These are phyloP conservation scores for Neolentinus lepideus DNA, from an alignment of 1,284 basidiomycete genomes.

Conservation along the genomic window DNA sequence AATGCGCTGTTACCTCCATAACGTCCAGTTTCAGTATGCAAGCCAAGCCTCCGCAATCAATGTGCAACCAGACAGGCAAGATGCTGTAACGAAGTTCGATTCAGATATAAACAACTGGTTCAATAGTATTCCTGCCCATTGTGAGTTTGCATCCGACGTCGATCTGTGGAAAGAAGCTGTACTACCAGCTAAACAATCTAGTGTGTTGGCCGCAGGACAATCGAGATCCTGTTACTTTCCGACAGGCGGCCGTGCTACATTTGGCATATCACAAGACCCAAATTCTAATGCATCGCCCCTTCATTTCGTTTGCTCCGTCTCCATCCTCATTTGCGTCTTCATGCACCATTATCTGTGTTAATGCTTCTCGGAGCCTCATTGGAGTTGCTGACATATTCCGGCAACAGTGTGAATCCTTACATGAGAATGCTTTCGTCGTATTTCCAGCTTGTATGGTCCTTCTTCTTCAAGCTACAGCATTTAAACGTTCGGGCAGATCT, in stretches of 20 bases:
- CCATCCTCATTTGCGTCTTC: conserved; percentile 26
- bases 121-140: conserved; percentile 34
- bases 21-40: conserved; percentile 29
- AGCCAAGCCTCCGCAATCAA: conserved; percentile 25
- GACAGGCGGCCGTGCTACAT: conserved; percentile 39
- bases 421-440: conserved; percentile 25
- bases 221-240: conserved; percentile 29
- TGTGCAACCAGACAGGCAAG: conserved; percentile 30
- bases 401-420: conserved; percentile 24
- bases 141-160: conserved; percentile 11
- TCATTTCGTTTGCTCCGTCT: conserved; percentile 33
- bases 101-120: conserved; percentile 41
- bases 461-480: conserved; percentile 69
- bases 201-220: conserved; percentile 40
- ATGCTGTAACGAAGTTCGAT: conserved; percentile 39
- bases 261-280: conserved; percentile 38
- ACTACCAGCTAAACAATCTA: conserved; percentile 8
- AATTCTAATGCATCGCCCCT: conserved; percentile 45
- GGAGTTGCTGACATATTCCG: conserved; percentile 50
- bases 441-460: conserved; percentile 66
- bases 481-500: conserved; percentile 46
- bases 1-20: conserved; percentile 26
- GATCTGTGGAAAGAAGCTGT: background rate
- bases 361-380: conserved; percentile 73
- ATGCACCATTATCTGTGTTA: conserved; percentile 73